A percentile compares a stretch with the other conserved stretches of the same genome.
Conservation (phyloP, 116 monocot genomes). For the Trichopus zeylanicus region DNA sequence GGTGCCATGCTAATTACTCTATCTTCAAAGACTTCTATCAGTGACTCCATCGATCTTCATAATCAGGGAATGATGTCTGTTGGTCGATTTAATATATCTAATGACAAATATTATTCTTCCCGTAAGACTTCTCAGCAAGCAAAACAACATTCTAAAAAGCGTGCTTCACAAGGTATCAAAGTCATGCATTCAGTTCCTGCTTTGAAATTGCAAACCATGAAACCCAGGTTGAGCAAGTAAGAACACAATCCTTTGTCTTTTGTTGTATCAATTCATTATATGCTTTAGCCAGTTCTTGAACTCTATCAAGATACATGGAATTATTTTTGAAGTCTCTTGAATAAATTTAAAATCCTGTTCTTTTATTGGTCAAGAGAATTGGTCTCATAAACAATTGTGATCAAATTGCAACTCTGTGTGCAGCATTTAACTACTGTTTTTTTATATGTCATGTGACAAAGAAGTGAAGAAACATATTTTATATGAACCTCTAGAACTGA, state of each 20-base stretch:
- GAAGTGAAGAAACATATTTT: too few relatives aligned
- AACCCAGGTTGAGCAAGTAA: constrained; percentile 81
- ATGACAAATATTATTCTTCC: constrained; percentile 87
- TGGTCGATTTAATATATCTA: constrained; percentile 85
- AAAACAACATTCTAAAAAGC: constrained; percentile 84
- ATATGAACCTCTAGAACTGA: too few relatives aligned
- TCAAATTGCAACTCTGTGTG: too few relatives aligned
- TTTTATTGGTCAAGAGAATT: too few relatives aligned
- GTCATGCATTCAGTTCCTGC: constrained; percentile 87
- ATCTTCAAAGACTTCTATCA: constrained; percentile 23
- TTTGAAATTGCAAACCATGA: constrained; percentile 76
- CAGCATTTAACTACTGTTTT: too few relatives aligned
- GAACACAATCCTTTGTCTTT: not conserved
- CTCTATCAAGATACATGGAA: too few relatives aligned
- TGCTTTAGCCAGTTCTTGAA: too few relatives aligned
- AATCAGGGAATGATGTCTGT: constrained; percentile 29
- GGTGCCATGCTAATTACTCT: constrained; percentile 59
- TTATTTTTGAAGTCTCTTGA: too few relatives aligned
- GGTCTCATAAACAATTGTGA: too few relatives aligned
- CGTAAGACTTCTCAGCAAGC: constrained; percentile 67
- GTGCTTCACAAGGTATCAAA: constrained; percentile 54
- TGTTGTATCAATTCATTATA: not conserved
- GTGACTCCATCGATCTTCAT: constrained; percentile 35
- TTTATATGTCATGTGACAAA: too few relatives aligned
- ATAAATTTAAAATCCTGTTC: too few relatives aligned